Percentiles rank a stretch among this genome's conserved stretches.
These are phyloP conservation scores for Aspergillus neotritici DNA, from an alignment of 2,329 filamentous ascomycete species.

Conservation along the genomic window DNA sequence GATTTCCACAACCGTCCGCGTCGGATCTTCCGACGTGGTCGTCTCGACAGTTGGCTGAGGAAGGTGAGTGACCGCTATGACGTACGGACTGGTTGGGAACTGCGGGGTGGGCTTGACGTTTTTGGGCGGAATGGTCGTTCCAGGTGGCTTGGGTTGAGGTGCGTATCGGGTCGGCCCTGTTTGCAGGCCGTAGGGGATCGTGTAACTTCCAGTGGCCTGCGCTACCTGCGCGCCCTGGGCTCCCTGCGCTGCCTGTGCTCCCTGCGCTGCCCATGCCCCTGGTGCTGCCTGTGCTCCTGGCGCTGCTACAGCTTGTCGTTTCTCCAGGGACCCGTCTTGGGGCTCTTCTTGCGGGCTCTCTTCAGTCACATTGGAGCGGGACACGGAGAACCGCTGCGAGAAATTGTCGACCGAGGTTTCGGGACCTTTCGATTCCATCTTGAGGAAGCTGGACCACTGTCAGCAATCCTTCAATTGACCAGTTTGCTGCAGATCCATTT, in stretches of 20 bases:
- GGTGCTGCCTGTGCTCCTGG: too few relatives aligned
- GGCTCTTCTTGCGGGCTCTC: constrained; percentile 15
- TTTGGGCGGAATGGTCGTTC: constrained; percentile 54
- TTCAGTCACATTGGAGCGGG: constrained; percentile 36
- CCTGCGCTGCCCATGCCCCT: constrained; percentile 11
- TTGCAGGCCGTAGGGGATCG: constrained; percentile 52
- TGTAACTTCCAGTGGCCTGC: constrained; percentile 17
- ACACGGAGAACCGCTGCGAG: constrained; percentile 59
- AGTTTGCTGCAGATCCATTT: background rate
- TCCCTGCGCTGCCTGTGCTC: too few relatives aligned
- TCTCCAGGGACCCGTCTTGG: constrained; percentile 15
- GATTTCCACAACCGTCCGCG: constrained; percentile 46
- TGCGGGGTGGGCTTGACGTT: constrained; percentile 39
- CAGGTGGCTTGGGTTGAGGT: constrained; percentile 56
- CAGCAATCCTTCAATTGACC: background rate
- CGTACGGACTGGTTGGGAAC: constrained; percentile 52
- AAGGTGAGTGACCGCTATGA: constrained; percentile 48
- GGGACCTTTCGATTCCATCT: constrained; percentile 52
- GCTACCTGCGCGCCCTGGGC: too few relatives aligned
- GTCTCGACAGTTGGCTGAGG: constrained; percentile 42
- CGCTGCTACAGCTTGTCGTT: constrained; percentile 23
- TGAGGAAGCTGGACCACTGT: constrained; percentile 46
- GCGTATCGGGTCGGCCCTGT: constrained; percentile 54
- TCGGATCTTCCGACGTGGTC: constrained; percentile 48
- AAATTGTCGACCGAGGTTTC: constrained; percentile 55